Percentiles rank a stretch among this genome's conserved stretches.
These are phyloP conservation scores for Pythium plurisporium DNA, from an alignment of 352 stramenopile genomes.

Conservation along the genomic window DNA sequence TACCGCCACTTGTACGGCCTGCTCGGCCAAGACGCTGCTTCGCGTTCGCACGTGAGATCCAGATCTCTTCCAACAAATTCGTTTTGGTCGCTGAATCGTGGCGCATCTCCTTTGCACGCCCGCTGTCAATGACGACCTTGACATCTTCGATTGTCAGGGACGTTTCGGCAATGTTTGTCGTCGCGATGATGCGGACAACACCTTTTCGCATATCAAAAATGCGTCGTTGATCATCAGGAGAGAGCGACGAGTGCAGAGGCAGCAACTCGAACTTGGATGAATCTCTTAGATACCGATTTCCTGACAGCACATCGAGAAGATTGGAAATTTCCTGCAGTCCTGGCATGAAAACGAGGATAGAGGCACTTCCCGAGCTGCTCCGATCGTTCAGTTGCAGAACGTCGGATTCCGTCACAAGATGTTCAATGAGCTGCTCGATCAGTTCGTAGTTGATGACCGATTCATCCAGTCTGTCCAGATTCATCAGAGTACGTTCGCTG, in stretches of 20 bases:
- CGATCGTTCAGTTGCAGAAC: conserved; percentile 9
- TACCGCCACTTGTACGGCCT: conserved; percentile 88
- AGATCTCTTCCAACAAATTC: conserved; percentile 88
- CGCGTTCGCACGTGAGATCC: conserved; percentile 88
- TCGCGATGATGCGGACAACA: conserved; percentile 91
- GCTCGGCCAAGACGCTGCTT: conserved; percentile 89
- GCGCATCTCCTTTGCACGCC: conserved; percentile 91
- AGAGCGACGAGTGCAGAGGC: conserved; percentile 93
- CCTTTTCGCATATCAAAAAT: conserved; percentile 83
- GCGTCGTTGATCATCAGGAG: conserved; percentile 89
- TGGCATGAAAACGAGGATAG: conserved; percentile 95
- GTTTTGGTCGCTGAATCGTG: conserved; percentile 80
- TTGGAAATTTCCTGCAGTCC: conserved; percentile 93
- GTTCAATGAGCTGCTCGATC: conserved; percentile 85
- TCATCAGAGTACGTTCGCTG: conserved; percentile 82
- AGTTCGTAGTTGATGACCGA: conserved; percentile 94
- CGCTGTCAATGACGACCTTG: conserved; percentile 94
- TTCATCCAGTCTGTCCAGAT: conserved; percentile 82
- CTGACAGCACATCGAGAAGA: conserved; percentile 66
- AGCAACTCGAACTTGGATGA: conserved; percentile 68
- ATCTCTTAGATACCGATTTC: conserved; percentile 46
- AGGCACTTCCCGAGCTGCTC: conserved; percentile 37
- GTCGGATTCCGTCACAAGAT: conserved; percentile 64
- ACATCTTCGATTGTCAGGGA: conserved; percentile 95
- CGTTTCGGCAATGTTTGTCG: conserved; percentile 97